Evolutionary conservation across 2,329 filamentous ascomycete genomes (phyloP).

Genomic region (Epichloe sibirici): DNA sequence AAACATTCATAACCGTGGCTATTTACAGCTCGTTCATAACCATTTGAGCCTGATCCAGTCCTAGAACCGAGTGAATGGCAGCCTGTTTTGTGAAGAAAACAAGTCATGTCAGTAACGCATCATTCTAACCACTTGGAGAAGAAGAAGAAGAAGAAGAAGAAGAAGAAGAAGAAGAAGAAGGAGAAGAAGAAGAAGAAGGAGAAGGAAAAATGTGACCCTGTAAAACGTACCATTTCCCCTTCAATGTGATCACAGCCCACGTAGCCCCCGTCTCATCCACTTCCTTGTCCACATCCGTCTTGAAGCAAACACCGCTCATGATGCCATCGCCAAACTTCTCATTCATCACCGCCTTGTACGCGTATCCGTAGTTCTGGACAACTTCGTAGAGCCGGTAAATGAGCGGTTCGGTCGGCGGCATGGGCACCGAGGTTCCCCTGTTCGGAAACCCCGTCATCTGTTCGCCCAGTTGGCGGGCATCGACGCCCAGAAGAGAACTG

Average conservation of each 20-base stretch:
- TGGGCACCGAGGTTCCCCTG: conserved; percentile 49
- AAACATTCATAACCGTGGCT: no score
- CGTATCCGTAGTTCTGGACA: conserved; percentile 92
- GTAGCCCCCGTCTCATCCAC: conserved; percentile 66
- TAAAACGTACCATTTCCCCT: conserved; percentile 66
- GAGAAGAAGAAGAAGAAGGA: no score
- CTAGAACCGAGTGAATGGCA: conserved; percentile 22
- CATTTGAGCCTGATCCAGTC: neutral
- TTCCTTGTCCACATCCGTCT: conserved; percentile 88
- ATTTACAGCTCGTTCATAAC: neutral
- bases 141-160: no score
- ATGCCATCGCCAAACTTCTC: conserved; percentile 94
- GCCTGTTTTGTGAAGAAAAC: conserved; percentile 10
- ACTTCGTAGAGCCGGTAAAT: conserved; percentile 91
- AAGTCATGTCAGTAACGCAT: neutral
- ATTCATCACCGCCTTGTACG: conserved; percentile 89
- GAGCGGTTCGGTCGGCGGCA: conserved; percentile 26
- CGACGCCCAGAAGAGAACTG: conserved; percentile 50
- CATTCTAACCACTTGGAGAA: neutral
- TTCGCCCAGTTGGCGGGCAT: conserved; percentile 40
- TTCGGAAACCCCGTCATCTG: conserved; percentile 68
- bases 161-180: no score
- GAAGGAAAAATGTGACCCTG: neutral
- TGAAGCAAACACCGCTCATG: conserved; percentile 91
- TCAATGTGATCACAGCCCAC: conserved; percentile 76